Evolutionary conservation across 2,329 filamentous ascomycete species (phyloP), one percentile per base, ranked within the genome.

Genomic region (Penicillium polonicum): DNA sequence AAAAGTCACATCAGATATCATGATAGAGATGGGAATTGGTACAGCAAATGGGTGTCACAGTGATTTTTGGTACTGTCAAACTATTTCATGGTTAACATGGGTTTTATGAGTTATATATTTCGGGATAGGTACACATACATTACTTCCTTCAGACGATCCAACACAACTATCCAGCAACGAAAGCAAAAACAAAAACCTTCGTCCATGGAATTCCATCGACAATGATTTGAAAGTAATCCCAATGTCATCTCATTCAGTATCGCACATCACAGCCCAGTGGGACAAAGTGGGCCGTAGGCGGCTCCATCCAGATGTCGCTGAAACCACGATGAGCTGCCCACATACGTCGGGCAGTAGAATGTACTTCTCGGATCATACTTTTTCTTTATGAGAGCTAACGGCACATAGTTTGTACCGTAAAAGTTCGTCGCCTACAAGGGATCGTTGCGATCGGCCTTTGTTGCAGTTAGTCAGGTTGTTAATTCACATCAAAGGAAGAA

Each of bases 391-490:
- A 17, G 19, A 1, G 21, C 4, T 33, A 23, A 23, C 4, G 2
- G 4, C 19, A 9, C 5, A 6, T 42, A n/a, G 6, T 42, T 31
- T 9, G 27, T 9, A 12, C 23, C 23, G 4, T 13, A 8, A 9
- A 38, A 39, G 23, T 29, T 29, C 12, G 21, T 39, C 8, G 33
- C 33, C 46, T 62, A 67, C 17, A 52, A 23, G 0, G 62, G 63
- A 31, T 63, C 55, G 13, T 65, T 57, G 0, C 57, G 60, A 44
- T 67, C 62, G 19, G 62, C 63, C 56, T 60, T n/a, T 29, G 9
- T 36, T 15, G 2, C 12, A 38, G 17, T 53, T 33, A 48, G 31
- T 10, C 19, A 0, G 19, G 38, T 13, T 5, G n/a, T n/a, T 17
- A 19, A 21, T 8, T 38, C 13, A 25, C 10, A 21, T 13, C 8